A percentile compares a stretch with the other conserved stretches of the same genome.
phyloP scores from a whole-genome alignment of 352 stramenopile species.

The Phytophthora hibernalis region DNA sequence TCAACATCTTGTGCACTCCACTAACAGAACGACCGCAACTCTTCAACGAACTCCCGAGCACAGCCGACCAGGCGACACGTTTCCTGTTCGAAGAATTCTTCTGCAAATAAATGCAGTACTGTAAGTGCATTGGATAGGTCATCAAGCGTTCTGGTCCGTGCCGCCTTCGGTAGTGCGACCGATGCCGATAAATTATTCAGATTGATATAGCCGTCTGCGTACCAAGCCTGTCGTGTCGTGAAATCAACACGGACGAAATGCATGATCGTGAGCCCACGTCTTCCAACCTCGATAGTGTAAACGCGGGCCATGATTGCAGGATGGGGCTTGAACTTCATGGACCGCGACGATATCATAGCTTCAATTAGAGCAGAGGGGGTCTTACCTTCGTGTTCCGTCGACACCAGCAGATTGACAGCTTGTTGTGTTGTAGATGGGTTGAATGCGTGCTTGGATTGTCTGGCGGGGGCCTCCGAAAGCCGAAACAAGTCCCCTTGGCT shows the following conservation, averaged over 20 bases:
- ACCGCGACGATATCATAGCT: slow-evolving; percentile 19
- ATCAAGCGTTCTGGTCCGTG: not conserved
- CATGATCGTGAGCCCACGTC: slow-evolving; percentile 15
- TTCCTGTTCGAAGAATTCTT: slow-evolving; percentile 15
- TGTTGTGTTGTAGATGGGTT: no score
- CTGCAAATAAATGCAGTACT: slow-evolving; percentile 10
- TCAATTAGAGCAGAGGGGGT: slow-evolving; percentile 1
- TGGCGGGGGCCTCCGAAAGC: no score
- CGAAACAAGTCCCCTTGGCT: no score
- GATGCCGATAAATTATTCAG: slow-evolving; percentile 16
- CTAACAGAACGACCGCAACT: not conserved
- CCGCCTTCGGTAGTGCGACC: not conserved
- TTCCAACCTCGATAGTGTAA: slow-evolving; percentile 19
- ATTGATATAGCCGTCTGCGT: slow-evolving; percentile 15
- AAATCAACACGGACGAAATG: slow-evolving; percentile 23
- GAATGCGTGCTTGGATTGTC: no score
- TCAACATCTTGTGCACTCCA: not conserved
- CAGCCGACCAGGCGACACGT: not conserved
- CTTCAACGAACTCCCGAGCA: slow-evolving; percentile 5
- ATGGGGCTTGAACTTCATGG: slow-evolving; percentile 28
- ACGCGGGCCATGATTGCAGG: slow-evolving; percentile 9
- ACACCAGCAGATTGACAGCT: no score
- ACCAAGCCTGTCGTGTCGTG: slow-evolving; percentile 9
- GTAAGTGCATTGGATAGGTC: slow-evolving; percentile 16
- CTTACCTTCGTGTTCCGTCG: slow-evolving; percentile 16